Conservation (phyloP, 75 land plant genomes). For the Azolla pinnata region DNA sequence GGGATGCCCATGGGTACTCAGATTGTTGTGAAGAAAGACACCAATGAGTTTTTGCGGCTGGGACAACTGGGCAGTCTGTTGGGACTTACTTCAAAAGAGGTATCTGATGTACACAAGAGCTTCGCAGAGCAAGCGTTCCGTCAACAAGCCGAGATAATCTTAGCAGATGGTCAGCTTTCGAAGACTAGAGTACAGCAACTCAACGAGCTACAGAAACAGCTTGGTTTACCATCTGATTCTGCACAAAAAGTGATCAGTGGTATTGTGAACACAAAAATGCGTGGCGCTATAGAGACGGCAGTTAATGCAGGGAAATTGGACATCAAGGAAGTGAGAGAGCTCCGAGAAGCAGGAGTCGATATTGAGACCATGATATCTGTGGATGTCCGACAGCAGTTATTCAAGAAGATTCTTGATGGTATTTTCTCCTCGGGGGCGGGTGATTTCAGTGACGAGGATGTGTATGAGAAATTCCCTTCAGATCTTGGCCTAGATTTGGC, state of each 20-base stretch:
- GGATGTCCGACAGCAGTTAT: conserved; percentile 56
- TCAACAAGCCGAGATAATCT: conserved; percentile 74
- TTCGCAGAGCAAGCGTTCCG: conserved; percentile 88
- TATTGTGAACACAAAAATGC: conserved; percentile 75
- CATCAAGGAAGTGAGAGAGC: conserved; percentile 68
- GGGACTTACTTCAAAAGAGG: conserved; percentile 65
- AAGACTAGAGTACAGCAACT: conserved; percentile 73
- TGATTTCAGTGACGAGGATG: conserved; percentile 72
- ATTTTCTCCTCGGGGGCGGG: conserved; percentile 84
- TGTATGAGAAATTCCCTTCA: conserved; percentile 60
- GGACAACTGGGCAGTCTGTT: conserved; percentile 75
- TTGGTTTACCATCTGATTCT: conserved; percentile 65
- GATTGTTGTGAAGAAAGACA: conserved; percentile 58
- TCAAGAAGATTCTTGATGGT: conserved; percentile 67
- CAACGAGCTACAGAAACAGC: conserved; percentile 64
- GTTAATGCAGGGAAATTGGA: conserved; percentile 57
- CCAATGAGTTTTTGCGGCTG: conserved; percentile 53
- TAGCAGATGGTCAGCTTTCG: conserved; percentile 91
- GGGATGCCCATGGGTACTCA: conserved; percentile 74
- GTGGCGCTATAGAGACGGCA: conserved; percentile 83
- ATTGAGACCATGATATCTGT: conserved; percentile 68
- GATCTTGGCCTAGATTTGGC: conserved; percentile 57
- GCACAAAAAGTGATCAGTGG: conserved; percentile 75
- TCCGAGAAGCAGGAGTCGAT: conserved; percentile 66
- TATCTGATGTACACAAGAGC: conserved; percentile 53